Evolutionary conservation across 2,329 filamentous ascomycete species (phyloP), one percentile per base, ranked within the genome.

Genomic region (Phialocephala subalpina): DNA sequence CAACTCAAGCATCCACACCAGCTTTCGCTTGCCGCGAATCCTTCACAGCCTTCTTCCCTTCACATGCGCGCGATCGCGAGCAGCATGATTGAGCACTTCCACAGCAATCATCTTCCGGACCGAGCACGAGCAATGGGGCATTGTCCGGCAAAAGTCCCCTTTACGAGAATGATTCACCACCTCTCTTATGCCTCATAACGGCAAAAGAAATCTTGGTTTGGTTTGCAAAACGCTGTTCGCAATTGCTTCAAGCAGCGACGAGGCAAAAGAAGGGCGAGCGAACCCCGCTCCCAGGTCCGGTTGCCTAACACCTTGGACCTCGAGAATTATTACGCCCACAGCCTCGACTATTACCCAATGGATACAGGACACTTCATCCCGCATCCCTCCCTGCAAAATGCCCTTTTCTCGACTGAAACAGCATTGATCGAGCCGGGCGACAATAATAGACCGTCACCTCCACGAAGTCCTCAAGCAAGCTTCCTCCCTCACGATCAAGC

Each of bases 261-360:
- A 69, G 67, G 67, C 67, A 60, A 69, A 62, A 60, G 40, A 49
- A 63, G 62, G 60, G 62, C 64, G 62, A 33, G 40, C 64, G 40
- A 58, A 52, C 52, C 61, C 52, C 49, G 20, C 61, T 59, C 47
- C 29, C 57, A 42, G 27, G 20, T 33, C 57, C 57, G 33, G 59
- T 42, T 65, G 67, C 67, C 67, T 68, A 62, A 64, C 38, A 40
- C 29, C 40, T 42, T 6, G 16, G 38, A 60, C 57, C 59, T 55
- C 12, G 25, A 40, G 16, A 59, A 65, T 63, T 63, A 42, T 42
- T 52, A 38, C 62, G 47, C 57, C 25, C 58, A 60, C 45, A 64
- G 55, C 62, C 60, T 61, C 47, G 45, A 58, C 16, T 49, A 55
- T 33, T 33, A 55, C 60, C 49, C 56, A 67, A 63, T 65, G 40